Base-by-base conservation (phyloP, 2,329 filamentous ascomycete genomes). In the Metarhizium humberi region DNA sequence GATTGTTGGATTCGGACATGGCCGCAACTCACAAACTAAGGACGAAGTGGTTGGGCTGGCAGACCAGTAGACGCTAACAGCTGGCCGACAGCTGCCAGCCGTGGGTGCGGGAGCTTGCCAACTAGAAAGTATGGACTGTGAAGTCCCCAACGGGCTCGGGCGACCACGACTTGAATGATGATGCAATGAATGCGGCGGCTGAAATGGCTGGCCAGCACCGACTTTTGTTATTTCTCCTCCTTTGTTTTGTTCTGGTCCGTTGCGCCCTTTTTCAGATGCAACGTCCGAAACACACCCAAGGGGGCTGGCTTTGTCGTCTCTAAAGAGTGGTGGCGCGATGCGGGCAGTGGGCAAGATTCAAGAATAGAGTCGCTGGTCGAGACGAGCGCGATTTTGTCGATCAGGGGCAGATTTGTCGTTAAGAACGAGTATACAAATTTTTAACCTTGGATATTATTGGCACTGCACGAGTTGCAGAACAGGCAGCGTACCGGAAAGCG, bases 1-100 rank as follows among this genome's bases (percentile, higher is more conserved):
- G 57, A 53, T 56, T 54, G 51, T 57, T 60, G 51, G 54, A 49
- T 43, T 55, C 55, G 20, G 56, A 34, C 56, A 60, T 61, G 53
- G 25, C 54, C 36, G 40, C 14, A 25, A 38, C 11, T 6, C 18
- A 46, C 5, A 6, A 46, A 30, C 20, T 16, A 25, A 18, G 45
- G 11, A 3, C 20, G 42, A 45, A 18, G 18, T 45, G 42, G n/a
- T 45, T 18, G 42, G 42, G 42, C 45, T 29, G 45, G 20, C 43
- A 8, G 43, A 25, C 25, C 25, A 25, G 25, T 25, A 25, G 25
- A 30, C 13, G 45, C 45, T 30, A 48, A 30, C 43, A 25, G 18
- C n/a, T 46, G 43, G 14, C 16, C 18, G 25, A 48, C 45, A 48
- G 45, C 45, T 45, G 18, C 18, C 6, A 45, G 42, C 42, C 20